Base-by-base conservation (phyloP, 345 rosid species). In the Eucalyptus camaldulensis region DNA sequence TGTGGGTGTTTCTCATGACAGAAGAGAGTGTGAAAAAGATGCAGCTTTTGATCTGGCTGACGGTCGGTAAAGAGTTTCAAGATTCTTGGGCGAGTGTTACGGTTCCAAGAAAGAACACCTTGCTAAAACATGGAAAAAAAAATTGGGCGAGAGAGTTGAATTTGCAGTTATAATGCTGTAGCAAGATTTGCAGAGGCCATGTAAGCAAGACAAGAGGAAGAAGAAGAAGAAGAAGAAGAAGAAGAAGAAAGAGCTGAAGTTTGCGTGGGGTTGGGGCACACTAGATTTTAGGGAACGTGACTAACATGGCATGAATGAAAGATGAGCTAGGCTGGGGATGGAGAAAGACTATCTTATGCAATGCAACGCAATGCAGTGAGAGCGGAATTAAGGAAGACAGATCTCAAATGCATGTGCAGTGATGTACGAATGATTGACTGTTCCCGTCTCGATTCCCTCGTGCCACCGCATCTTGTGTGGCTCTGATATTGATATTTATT, bases 1-100 rank as follows among this genome's bases (percentile, higher is more conserved):
- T 81, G 87, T 88, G 86, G 89, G 49, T 37, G 88, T 90, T 90
- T 87, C 80, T 93, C 97, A 94, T 96, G 92, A 91, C 91, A 76
- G 88, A 83, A 88, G 80, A 91, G 40, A 13, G 43, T 17, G 13
- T 51, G 87, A 50, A 54, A 54, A 86, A 37, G 60, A 86, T 16
- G 60, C 87, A 86, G 60, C 25, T 76, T 76, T 76, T 76, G 85
- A 40, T 76, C 47, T 40, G 29, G 22, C 47, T 40, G 85, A 76
- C 44, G 27, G 85, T 76, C 47, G 24, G 47, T 40, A 40, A 76
- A 76, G 85, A 76, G 85, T 40, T 76, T 40, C 85, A 76, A 76
- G 83, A 37, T 76, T 76, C 47, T 44, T 11, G 27, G 83, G 47
- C 25, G 81, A 37, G 81, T 72, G 45, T 37, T 37, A 12, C 81